These are phyloP conservation scores for Mortierella antarctica DNA, from an alignment of 192 early-diverging fungal genomes.

Conservation along the genomic window DNA sequence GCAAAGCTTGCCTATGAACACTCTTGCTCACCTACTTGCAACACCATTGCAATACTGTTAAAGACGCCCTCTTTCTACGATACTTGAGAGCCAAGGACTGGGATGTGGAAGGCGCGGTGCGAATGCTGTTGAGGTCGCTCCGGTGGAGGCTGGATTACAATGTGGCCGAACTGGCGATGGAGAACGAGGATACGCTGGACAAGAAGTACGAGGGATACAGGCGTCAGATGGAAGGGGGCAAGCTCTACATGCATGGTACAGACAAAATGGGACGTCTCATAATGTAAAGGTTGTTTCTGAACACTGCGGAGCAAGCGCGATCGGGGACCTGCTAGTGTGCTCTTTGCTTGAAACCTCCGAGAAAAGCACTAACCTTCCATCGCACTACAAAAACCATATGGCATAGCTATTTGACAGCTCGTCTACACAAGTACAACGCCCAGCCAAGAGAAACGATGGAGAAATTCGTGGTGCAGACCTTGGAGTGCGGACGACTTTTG, in stretches of 20 bases:
- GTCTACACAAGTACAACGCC: constrained; percentile 48
- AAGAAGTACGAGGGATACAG: background rate
- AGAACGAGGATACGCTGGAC: constrained; percentile 11
- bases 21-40: no score
- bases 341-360: no score
- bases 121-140: constrained; percentile 74
- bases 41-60: no score
- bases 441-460: constrained; percentile 71
- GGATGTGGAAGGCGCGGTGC: constrained; percentile 76
- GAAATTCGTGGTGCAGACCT: constrained; percentile 8
- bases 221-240: constrained; percentile 42
- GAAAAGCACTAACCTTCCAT: no score
- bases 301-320: no score
- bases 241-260: constrained; percentile 54
- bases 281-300: no score
- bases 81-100: constrained; percentile 91
- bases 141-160: constrained; percentile 76
- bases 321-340: no score
- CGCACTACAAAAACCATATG: no score
- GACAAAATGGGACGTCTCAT: constrained; percentile 44
- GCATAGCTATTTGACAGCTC: constrained; percentile 45
- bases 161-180: constrained; percentile 58
- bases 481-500: no score
- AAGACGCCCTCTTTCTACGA: constrained; percentile 75
- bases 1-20: no score